Evolutionary conservation across 2,329 filamentous ascomycete genomes (phyloP), one percentile per base, ranked within the genome.

Genomic region (Fonsecaea monophora): DNA sequence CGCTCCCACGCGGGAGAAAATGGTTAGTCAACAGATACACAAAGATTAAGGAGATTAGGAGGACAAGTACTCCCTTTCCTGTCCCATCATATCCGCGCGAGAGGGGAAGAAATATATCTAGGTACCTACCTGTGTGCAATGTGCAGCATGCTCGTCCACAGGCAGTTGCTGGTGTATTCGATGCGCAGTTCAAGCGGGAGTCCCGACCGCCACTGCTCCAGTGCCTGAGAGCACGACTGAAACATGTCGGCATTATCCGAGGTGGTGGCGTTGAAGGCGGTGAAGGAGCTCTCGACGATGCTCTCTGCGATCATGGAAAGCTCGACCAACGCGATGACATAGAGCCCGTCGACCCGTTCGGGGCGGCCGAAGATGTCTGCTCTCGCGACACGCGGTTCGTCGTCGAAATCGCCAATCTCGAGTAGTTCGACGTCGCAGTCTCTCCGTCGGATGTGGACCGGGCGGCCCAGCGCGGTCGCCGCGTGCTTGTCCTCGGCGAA

Each of bases 371-470:
- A 69, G 38, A 69, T 64, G 38, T 66, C 67, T 0, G 64, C 45
- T 21, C 64, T 63, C 4, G 56, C 58, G 18, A 64, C 60, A 6
- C 60, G 60, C 34, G 45, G 58, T 55, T 25, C 25, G 25, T 74
- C 71, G n/a, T 69, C 56, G 38, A 74, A 74, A 53, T 74, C 72
- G 10, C 67, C 65, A 35, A 63, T 65, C 1, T 67, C 60, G n/a
- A 74, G 71, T 6, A 58, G 48, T 34, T 73, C 73, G n/a, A 74
- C 63, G 57, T 74, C 73, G 53, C 73, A 74, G 53, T 75, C 73
- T 32, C 68, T 71, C 30, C 71, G 71, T 30, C 73, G 67, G 37
- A 73, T 75, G n/a, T 72, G 73, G 21, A 68, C 71, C 2, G 73
- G 73, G 18, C 71, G 68, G n/a, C 73, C 73, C 21, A 75, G 48